These are phyloP conservation scores for Takashimella tepidaria DNA, from an alignment of 1,284 basidiomycete species.

Conservation along the genomic window DNA sequence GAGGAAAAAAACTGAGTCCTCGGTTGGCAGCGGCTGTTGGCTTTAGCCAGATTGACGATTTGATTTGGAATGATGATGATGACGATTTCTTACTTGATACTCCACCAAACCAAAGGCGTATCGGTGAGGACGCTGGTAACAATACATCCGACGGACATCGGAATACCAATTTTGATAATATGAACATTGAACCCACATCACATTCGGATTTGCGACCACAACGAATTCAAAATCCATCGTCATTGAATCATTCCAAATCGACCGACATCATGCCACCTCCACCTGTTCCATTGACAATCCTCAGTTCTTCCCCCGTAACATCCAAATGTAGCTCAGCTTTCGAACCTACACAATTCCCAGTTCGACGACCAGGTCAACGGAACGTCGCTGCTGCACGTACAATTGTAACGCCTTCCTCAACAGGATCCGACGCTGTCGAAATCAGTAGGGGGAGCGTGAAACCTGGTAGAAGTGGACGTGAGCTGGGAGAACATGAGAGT, in stretches of 20 bases:
- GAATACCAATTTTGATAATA: too few relatives aligned
- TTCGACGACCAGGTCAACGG: slow-evolving; percentile 7
- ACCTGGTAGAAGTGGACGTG: too few relatives aligned
- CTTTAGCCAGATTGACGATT: slow-evolving; percentile 41
- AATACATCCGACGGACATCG: not conserved
- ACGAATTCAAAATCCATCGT: slow-evolving; percentile 4
- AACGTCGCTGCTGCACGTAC: not conserved
- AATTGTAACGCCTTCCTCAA: not conserved
- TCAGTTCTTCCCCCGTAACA: not conserved
- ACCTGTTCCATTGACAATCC: slow-evolving; percentile 8
- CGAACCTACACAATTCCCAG: slow-evolving; percentile 11
- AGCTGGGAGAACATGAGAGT: slow-evolving; percentile 3
- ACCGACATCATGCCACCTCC: slow-evolving; percentile 21
- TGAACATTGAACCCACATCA: too few relatives aligned
- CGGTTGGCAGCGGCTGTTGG: slow-evolving; percentile 35
- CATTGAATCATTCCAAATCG: slow-evolving; percentile 6
- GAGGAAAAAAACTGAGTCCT: slow-evolving; percentile 19
- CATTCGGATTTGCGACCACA: slow-evolving; percentile 16
- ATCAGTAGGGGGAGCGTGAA: too few relatives aligned
- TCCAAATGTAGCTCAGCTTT: not conserved
- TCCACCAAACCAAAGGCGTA: not conserved
- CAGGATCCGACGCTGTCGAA: not conserved
- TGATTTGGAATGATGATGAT: slow-evolving; percentile 28
- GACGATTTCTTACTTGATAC: slow-evolving; percentile 13
- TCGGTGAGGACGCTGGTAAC: too few relatives aligned